phyloP scores from a whole-genome alignment of 495 filamentous ascomycete species.

The Penicillium diatomitis region DNA sequence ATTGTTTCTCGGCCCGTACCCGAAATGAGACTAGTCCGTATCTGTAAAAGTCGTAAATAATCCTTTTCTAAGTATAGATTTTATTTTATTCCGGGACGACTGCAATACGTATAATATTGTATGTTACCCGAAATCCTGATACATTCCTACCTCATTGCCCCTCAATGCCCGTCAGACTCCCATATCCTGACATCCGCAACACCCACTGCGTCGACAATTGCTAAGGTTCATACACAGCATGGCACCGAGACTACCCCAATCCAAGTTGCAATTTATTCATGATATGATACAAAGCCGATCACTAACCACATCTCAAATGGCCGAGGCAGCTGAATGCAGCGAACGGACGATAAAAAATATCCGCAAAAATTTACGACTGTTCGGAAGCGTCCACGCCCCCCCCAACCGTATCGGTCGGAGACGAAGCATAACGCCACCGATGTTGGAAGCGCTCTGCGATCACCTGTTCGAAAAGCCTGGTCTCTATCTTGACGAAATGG shows the following conservation, averaged over 20 bases:
- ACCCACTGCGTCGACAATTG: too few relatives aligned
- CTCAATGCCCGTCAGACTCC: too few relatives aligned
- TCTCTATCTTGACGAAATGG: conserved; percentile 25
- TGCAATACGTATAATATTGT: too few relatives aligned
- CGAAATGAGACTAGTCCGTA: too few relatives aligned
- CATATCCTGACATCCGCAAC: too few relatives aligned
- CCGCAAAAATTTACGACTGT: neutral
- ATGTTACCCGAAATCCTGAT: too few relatives aligned
- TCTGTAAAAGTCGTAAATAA: too few relatives aligned
- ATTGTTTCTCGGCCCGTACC: too few relatives aligned
- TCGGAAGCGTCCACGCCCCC: neutral
- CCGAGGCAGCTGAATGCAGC: neutral
- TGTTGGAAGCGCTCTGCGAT: conserved; percentile 22
- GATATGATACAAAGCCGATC: neutral
- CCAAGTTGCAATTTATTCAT: neutral
- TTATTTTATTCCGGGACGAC: too few relatives aligned
- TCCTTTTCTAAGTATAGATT: too few relatives aligned
- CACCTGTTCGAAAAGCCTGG: conserved; percentile 24
- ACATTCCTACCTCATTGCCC: too few relatives aligned
- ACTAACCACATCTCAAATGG: neutral
- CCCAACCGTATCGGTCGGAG: neutral
- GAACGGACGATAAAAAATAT: neutral
- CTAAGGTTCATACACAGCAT: too few relatives aligned
- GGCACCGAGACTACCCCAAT: neutral
- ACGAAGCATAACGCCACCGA: conserved; percentile 1